phyloP scores from a whole-genome alignment of 352 stramenopile genomes.

The Phytophthora aleatoria region DNA sequence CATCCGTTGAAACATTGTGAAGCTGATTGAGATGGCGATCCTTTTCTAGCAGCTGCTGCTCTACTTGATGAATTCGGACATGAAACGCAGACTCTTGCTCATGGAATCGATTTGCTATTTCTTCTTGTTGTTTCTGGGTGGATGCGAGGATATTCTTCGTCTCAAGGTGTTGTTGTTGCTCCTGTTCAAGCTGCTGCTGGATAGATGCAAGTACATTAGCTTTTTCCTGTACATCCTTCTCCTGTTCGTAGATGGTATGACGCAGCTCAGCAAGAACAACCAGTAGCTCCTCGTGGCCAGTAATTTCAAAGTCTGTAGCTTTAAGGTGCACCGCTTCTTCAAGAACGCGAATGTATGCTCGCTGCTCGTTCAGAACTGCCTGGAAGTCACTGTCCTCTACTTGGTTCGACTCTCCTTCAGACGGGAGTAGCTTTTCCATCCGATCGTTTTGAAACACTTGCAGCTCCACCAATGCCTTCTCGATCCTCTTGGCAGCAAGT shows the following conservation, averaged over 20 bases:
- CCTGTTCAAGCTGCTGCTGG: slow-evolving; percentile 31
- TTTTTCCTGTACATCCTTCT: slow-evolving; percentile 54
- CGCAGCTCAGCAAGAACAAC: slow-evolving; percentile 76
- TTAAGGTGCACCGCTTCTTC: slow-evolving; percentile 81
- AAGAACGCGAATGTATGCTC: slow-evolving; percentile 74
- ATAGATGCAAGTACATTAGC: slow-evolving; percentile 7
- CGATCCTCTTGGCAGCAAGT: slow-evolving; percentile 40
- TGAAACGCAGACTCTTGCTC: slow-evolving; percentile 39
- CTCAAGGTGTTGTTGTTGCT: slow-evolving; percentile 27
- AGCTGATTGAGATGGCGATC: slow-evolving; percentile 21
- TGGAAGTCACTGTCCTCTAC: slow-evolving; percentile 13
- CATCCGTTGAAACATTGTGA: slow-evolving; percentile 15
- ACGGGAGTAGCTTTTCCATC: slow-evolving; percentile 18
- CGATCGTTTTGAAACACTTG: slow-evolving; percentile 42
- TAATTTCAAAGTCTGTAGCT: slow-evolving; percentile 66
- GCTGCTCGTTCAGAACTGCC: slow-evolving; percentile 43
- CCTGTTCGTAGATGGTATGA: slow-evolving; percentile 79
- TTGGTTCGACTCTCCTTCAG: slow-evolving; percentile 1
- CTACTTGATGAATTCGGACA: slow-evolving; percentile 31
- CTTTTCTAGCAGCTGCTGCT: slow-evolving; percentile 39
- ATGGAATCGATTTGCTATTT: slow-evolving; percentile 20
- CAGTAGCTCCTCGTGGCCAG: slow-evolving; percentile 77
- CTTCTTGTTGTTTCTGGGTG: slow-evolving; percentile 26
- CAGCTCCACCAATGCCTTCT: slow-evolving; percentile 44
- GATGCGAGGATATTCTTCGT: slow-evolving; percentile 26